Evolutionary conservation across 1,284 basidiomycete species (phyloP), one percentile per base, ranked within the genome.

Genomic region (Apiotrichum mycotoxinovorans): DNA sequence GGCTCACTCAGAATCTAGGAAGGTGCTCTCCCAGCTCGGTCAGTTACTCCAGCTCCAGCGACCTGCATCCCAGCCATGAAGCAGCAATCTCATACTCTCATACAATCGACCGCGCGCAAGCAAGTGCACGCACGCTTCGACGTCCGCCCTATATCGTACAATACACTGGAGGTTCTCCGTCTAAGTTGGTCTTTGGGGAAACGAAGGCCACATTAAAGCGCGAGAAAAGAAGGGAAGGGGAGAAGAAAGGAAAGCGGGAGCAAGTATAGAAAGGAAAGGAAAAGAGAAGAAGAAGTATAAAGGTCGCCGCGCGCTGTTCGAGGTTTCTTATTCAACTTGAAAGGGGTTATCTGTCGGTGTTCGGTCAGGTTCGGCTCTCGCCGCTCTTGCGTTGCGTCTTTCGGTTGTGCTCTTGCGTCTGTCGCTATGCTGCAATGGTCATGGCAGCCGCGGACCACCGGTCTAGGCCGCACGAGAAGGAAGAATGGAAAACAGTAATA

Each of bases 121-220:
- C 23, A 26, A 12, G 22, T 23, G 33, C 45, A 47, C 10, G 33
- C 20, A 23, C 46, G 46, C 46, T 17, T 12, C 46, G n/a, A 20
- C 44, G 4, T 4, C 27, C 18, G 12, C 25, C 44, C 30, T 23
- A 34, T 48, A 48, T 49, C 47, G 35, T 49, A 49, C 47, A 49
- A 15, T 49, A 49, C 34, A 49, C 47, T 26, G 26, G 35, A 38
- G 17, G 20, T 49, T 38, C 46, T 48, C 46, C 46, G 33, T 48
- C 46, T 48, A 48, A 37, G 35, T 15, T 44, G 44, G 46, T 37
- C 46, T 37, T 8, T 9, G 15, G 7, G 15, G 26, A 17, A 35
- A 26, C n/a, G 37, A 37, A 37, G 35, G 35, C 35, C 35, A 37
- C 35, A 37, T 37, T 48, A 35, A 48, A 48, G 34, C 30, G 46